These are phyloP conservation scores for Aspergillus quadrilineatus DNA, from an alignment of 2,329 filamentous ascomycete species.

Conservation along the genomic window DNA sequence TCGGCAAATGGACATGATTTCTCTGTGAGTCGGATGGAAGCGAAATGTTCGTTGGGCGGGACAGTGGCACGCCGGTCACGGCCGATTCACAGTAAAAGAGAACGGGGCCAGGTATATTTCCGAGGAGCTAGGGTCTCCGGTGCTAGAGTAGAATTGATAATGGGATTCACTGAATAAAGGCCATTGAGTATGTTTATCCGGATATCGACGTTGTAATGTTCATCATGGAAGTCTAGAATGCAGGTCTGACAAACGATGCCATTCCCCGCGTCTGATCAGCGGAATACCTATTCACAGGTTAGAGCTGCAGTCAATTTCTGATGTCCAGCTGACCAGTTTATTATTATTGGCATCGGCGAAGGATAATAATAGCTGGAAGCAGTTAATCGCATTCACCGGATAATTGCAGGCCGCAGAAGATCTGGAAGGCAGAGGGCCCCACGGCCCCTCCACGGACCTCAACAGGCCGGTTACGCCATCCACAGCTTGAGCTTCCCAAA, in stretches of 20 bases:
- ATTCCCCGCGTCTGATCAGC: not conserved
- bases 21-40: not conserved
- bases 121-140: slow-evolving; percentile 1
- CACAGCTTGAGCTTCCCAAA: slow-evolving; percentile 16
- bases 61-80: not conserved
- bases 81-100: not conserved
- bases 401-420: slow-evolving; percentile 1
- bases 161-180: not conserved
- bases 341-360: not conserved
- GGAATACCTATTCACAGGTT: not conserved
- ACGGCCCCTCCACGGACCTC: slow-evolving; percentile 25
- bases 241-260: slow-evolving; percentile 11
- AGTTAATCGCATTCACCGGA: not conserved
- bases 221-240: slow-evolving; percentile 10
- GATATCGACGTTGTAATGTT: not conserved
- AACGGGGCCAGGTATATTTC: slow-evolving; percentile 4
- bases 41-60: not conserved
- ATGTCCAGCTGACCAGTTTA: slow-evolving; percentile 10
- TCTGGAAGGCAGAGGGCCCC: slow-evolving; percentile 12
- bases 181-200: not conserved
- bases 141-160: slow-evolving; percentile 7
- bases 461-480: slow-evolving; percentile 25
- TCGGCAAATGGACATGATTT: not conserved
- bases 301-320: slow-evolving; percentile 1
- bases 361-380: not conserved